These are phyloP conservation scores for Tripterygium wilfordii DNA, from an alignment of 177 flowering plant species.

Conservation along the genomic window DNA sequence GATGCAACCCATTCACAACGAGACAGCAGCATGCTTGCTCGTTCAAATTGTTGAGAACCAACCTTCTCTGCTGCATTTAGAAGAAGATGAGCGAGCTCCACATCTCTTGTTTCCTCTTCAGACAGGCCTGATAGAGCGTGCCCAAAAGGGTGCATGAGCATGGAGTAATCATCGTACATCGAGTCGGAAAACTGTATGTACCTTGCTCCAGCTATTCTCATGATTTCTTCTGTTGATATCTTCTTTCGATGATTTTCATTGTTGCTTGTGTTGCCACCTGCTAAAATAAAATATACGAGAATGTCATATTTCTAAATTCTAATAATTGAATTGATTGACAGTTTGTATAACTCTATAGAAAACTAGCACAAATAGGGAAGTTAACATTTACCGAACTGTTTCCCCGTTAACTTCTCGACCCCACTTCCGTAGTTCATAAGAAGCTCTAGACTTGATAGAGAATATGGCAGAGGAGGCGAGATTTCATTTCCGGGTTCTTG, in stretches of 20 bases:
- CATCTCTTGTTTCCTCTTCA: conserved; percentile 34
- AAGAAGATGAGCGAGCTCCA: conserved; percentile 47
- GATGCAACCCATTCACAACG: conserved; percentile 38
- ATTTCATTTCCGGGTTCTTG: conserved; percentile 1
- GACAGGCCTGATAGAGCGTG: conserved; percentile 31
- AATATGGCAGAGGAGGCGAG: not conserved
- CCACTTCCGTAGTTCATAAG: conserved; percentile 17
- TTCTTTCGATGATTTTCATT: conserved; percentile 1
- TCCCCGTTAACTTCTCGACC: conserved; percentile 15
- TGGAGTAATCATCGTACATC: conserved; percentile 16
- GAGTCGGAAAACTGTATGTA: conserved; percentile 22
- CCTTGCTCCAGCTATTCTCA: conserved; percentile 33
- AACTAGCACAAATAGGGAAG: no score
- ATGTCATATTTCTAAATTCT: no score
- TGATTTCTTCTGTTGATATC: conserved; percentile 27
- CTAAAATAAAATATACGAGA: no score
- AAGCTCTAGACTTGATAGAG: conserved; percentile 17
- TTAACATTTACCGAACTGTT: not conserved
- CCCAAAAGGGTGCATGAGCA: conserved; percentile 28
- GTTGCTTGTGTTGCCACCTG: no score
- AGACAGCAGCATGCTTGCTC: conserved; percentile 33
- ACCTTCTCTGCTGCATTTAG: conserved; percentile 56
- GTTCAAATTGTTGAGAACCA: conserved; percentile 34
- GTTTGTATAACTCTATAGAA: no score
- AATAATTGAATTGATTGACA: no score